Evolutionary conservation across 139 green algal species (phyloP).

Genomic region (Edaphochlamys debaryana): DNA sequence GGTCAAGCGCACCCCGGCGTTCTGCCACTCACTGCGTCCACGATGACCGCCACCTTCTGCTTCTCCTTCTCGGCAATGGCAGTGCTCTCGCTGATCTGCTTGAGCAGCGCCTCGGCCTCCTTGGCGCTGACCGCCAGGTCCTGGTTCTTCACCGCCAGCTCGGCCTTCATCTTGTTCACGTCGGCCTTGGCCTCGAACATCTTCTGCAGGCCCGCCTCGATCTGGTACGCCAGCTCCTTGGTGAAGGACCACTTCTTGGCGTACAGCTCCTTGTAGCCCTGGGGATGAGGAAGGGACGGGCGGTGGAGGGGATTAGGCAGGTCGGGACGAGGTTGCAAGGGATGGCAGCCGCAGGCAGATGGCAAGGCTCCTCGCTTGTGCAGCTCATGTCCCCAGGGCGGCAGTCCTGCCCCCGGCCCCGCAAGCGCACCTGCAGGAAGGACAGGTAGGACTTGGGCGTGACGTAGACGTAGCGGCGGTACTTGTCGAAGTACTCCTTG

Average conservation of each 20-base stretch:
- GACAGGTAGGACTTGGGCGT: slow-evolving; percentile 95
- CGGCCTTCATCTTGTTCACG: slow-evolving; percentile 90
- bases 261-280: slow-evolving; percentile 92
- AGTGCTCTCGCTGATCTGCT: slow-evolving; percentile 89
- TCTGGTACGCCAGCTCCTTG: slow-evolving; percentile 70
- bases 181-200: slow-evolving; percentile 94
- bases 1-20: too few relatives aligned
- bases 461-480: slow-evolving; percentile 91
- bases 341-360: too few relatives aligned
- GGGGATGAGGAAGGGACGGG: not conserved
- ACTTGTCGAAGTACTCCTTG: slow-evolving; percentile 93
- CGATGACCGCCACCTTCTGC: slow-evolving; percentile 87
- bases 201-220: slow-evolving; percentile 88
- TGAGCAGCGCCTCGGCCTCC: slow-evolving; percentile 89
- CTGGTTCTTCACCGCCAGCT: slow-evolving; percentile 93
- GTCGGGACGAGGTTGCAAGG: too few relatives aligned
- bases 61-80: slow-evolving; percentile 93
- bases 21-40: slow-evolving; percentile 69
- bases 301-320: too few relatives aligned
- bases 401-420: too few relatives aligned
- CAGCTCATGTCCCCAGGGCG: too few relatives aligned
- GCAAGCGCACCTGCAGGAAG: slow-evolving; percentile 76
- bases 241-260: slow-evolving; percentile 78
- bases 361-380: too few relatives aligned
- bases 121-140: slow-evolving; percentile 85